Evolutionary conservation across 306 rosid genomes (phyloP).

Genomic region (Ormosia semicastrata): DNA sequence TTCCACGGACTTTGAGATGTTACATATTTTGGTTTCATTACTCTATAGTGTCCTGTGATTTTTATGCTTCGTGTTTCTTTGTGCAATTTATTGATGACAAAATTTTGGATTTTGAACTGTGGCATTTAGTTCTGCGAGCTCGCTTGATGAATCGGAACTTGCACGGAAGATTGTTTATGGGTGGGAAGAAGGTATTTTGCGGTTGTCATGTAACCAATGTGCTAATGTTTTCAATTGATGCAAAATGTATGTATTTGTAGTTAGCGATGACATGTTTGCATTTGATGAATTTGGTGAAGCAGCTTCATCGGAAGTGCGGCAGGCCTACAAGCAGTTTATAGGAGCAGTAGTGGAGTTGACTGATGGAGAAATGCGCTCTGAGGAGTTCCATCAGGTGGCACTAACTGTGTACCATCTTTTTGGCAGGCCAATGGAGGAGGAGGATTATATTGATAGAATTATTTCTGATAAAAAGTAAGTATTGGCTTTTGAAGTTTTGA

Average conservation of each 20-base stretch:
- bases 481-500: constrained; percentile 7
- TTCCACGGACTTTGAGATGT: background rate
- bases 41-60: background rate
- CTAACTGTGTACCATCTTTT: constrained; percentile 28
- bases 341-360: constrained; percentile 79
- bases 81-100: background rate
- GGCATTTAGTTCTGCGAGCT: constrained; percentile 35
- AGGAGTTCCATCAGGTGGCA: constrained; percentile 82
- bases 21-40: background rate
- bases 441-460: constrained; percentile 28
- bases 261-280: background rate
- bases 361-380: constrained; percentile 81
- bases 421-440: constrained; percentile 34
- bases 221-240: background rate
- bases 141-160: constrained; percentile 52
- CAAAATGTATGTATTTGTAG: background rate
- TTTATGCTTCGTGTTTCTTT: background rate
- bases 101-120: background rate
- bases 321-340: constrained; percentile 63
- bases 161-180: constrained; percentile 43
- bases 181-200: constrained; percentile 52
- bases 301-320: constrained; percentile 51
- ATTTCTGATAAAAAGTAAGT: constrained; percentile 53
- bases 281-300: constrained; percentile 37
- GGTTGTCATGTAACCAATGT: background rate